Evolutionary conservation across 2,329 filamentous ascomycete genomes (phyloP), one percentile per base, ranked within the genome.

Genomic region (Graphilbum fragrans): DNA sequence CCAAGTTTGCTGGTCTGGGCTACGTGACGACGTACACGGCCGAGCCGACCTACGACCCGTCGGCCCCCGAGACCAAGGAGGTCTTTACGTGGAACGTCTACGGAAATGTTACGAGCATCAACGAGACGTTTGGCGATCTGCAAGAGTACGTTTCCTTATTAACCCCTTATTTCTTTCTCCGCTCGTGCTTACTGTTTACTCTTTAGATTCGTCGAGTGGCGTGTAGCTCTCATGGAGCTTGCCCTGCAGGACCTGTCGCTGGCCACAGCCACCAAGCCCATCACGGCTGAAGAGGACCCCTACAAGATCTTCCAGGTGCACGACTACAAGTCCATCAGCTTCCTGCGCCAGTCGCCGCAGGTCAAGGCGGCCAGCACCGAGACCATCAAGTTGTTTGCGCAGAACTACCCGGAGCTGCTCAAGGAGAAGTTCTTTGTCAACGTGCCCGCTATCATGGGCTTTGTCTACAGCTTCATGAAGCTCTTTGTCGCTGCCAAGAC

Each of bases 401-500:
- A 75, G 50, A 83, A 84, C 50, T 95, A 95, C 64, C 88, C 90
- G 0, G 90, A 95, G 66, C 77, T 94, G 10, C 72, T 95, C 38
- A 77, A 77, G 52, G 67, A 90, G 65, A 95, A 95, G 69, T 95
- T 88, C 71, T 95, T 95, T 57, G 83, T 95, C 64, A 95, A 95
- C 54, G 86, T 95, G 6, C 90, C 90, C 0, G 63, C 80, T 42
- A 70, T 95, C 53, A 95, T 95, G 88, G 84, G 86, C 43, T 95
- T 88, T 70, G 74, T 87, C 57, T 87, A 83, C 58, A 66, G 69
- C 18, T 71, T 80, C 41, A 80, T 87, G 66, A 87, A 86, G 66
- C 62, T 85, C 17, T 81, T 88, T 58, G 66, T 87, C 35, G 77
- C 80, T 23, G 69, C 77, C 38, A 80, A 82, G 54, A 87, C 83